Evolutionary conservation across 2,329 filamentous ascomycete genomes (phyloP), one percentile per base, ranked within the genome.

Genomic region (Ceratocystis lukuohia): DNA sequence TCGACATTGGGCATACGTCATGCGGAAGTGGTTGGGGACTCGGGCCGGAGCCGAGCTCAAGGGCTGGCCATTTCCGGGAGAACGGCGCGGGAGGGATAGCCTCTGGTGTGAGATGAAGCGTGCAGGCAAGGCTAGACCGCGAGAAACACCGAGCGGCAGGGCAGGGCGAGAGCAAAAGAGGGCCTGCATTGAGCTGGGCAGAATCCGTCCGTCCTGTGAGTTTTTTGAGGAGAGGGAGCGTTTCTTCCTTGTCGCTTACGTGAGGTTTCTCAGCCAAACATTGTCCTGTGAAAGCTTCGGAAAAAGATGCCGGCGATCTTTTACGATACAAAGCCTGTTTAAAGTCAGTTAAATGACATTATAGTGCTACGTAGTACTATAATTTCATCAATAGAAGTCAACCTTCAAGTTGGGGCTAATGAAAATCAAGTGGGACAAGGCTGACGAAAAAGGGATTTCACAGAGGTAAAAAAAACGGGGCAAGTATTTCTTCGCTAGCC

Each of bases 351-450:
- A 41, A 15, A 41, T 41, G 12, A 41, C 37, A 41, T 41, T 41
- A 41, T 41, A 41, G 3, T 41, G 1, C 37, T 15, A 4, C 3
- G 37, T 41, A 41, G 37, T 5, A 12, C 37, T 15, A 41, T 41
- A 41, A 41, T 41, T 12, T 15, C 37, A 15, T 41, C 8, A 41
- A 15, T 15, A 37, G 8, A 37, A 37, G 37, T 12, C 10, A 41
- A 41, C 37, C 37, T 41, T 41, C 10, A 41, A 12, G 12, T 41
- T 41, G 37, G 12, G 37, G 37, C 37, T 15, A 15, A 41, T 41
- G 17, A 59, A 37, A 59, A 17, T 61, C 12, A 41, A 22, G 66
- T 59, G 62, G 66, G 66, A 67, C 66, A 59, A 65, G 66, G 66
- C 66, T 67, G 66, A 53, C 37, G 12, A 41, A 41, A 41, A 41